A percentile compares a stretch with the other conserved stretches of the same genome.
phyloP scores from a whole-genome alignment of 2,329 filamentous ascomycete species.

The Xylaria sp. region DNA sequence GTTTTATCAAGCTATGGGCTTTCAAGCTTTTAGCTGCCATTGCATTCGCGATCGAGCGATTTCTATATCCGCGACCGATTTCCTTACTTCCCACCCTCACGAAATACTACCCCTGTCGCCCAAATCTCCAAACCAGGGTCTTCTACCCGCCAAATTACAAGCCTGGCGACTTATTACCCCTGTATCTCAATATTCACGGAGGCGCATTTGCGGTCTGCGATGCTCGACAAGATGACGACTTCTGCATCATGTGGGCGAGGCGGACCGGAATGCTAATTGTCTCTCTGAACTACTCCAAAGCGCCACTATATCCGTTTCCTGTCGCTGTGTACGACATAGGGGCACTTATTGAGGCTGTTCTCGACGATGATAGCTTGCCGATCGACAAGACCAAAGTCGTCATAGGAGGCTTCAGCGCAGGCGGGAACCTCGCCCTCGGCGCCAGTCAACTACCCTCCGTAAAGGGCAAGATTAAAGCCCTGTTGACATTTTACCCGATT shows the following conservation, averaged over 20 bases:
- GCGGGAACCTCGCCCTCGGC: conserved; percentile 5
- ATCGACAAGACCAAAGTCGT: conserved; percentile 4
- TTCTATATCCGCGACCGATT: background rate
- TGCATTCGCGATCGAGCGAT: background rate
- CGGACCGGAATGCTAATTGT: conserved; percentile 5
- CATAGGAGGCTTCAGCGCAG: conserved; percentile 13
- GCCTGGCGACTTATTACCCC: background rate
- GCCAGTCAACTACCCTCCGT: background rate
- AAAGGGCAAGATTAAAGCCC: background rate
- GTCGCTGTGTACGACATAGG: conserved; percentile 1
- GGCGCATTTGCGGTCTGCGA: conserved; percentile 9
- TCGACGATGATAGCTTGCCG: background rate
- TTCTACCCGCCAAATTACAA: conserved; percentile 18
- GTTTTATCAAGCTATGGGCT: conserved; percentile 2
- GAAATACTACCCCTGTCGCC: conserved; percentile 13
- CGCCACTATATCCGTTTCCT: background rate
- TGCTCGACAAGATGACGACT: conserved; percentile 15
- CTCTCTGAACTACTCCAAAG: conserved; percentile 12
- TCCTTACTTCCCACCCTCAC: background rate
- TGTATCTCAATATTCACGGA: conserved; percentile 14
- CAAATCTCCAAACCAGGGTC: background rate
- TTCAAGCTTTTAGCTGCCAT: conserved; percentile 3
- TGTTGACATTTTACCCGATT: conserved; percentile 7
- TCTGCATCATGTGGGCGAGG: conserved; percentile 16
- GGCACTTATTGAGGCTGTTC: background rate